These are phyloP conservation scores for Aspergillus sp. DNA, from an alignment of 2,329 filamentous ascomycete species.

Conservation along the genomic window DNA sequence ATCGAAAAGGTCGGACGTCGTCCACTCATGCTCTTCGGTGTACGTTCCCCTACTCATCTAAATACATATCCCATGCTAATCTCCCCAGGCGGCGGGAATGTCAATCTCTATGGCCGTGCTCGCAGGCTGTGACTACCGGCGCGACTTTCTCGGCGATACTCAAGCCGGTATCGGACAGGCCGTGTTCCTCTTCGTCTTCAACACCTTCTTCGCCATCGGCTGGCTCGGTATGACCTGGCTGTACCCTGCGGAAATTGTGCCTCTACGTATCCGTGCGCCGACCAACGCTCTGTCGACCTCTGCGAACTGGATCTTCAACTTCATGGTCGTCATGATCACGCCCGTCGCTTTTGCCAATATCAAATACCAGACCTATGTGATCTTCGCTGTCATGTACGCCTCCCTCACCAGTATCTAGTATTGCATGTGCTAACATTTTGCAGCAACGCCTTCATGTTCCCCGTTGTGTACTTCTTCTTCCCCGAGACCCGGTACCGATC, in stretches of 20 bases:
- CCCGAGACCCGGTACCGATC: conserved; percentile 60
- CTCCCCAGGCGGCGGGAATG: conserved; percentile 54
- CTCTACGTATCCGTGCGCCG: conserved; percentile 48
- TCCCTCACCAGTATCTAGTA: not conserved
- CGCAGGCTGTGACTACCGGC: conserved; percentile 26
- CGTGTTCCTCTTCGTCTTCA: conserved; percentile 20
- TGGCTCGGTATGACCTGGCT: conserved; percentile 62
- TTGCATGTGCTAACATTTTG: conserved; percentile 7
- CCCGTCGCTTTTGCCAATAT: conserved; percentile 32
- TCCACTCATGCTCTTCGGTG: conserved; percentile 45
- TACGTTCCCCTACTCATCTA: not conserved
- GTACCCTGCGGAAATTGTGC: conserved; percentile 47
- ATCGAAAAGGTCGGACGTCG: conserved; percentile 12
- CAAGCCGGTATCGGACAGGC: conserved; percentile 16
- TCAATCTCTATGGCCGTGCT: conserved; percentile 65
- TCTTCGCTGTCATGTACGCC: conserved; percentile 47
- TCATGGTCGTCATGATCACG: conserved; percentile 48
- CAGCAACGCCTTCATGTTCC: conserved; percentile 56
- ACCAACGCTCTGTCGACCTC: conserved; percentile 51
- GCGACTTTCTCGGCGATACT: conserved; percentile 7
- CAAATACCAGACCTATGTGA: conserved; percentile 34
- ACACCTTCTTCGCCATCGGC: conserved; percentile 21
- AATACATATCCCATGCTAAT: not conserved
- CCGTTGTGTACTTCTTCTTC: conserved; percentile 61
- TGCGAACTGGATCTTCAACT: conserved; percentile 53